A percentile compares a stretch with the other conserved stretches of the same genome.
Evolutionary conservation across 2,329 filamentous ascomycete genomes (phyloP).

Genomic region (Pseudogymnoascus sp.): DNA sequence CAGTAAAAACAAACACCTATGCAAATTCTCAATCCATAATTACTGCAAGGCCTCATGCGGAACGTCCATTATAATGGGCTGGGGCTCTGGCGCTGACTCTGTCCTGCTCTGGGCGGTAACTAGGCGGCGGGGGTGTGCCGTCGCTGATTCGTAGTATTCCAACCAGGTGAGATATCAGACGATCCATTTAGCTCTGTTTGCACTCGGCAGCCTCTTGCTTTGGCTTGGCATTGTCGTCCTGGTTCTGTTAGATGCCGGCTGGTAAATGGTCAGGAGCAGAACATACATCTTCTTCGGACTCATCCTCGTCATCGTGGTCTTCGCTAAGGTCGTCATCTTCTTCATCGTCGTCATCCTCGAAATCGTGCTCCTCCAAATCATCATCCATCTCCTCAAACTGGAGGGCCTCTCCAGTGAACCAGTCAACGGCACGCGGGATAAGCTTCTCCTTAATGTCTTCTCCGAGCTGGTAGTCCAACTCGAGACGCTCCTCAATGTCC

Average conservation of each 20-base stretch:
- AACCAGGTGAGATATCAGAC: conserved; percentile 12
- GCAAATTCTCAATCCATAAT: conserved; percentile 11
- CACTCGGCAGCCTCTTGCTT: conserved; percentile 93
- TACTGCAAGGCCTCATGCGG: conserved; percentile 4
- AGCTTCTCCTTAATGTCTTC: conserved; percentile 99
- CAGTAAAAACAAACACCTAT: conserved; percentile 10
- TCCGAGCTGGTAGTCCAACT: conserved; percentile 96
- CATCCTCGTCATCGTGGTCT: conserved; percentile 70
- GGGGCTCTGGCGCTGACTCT: background rate
- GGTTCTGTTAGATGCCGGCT: conserved; percentile 9
- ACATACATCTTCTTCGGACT: conserved; percentile 70
- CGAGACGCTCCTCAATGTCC: conserved; percentile 94
- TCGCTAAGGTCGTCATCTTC: conserved; percentile 82
- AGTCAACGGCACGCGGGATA: conserved; percentile 95
- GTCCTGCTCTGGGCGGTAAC: conserved; percentile 9
- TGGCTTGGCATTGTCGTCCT: conserved; percentile 84
- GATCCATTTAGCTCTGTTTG: conserved; percentile 71
- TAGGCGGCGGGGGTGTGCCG: conserved; percentile 1
- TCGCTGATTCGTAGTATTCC: conserved; percentile 6
- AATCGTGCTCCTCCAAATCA: conserved; percentile 73
- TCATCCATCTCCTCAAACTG: conserved; percentile 91
- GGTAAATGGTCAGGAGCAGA: background rate
- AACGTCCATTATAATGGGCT: conserved; percentile 1
- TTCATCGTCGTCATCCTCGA: conserved; percentile 80
- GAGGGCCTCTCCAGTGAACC: conserved; percentile 97